Evolutionary conservation across 2,329 filamentous ascomycete species (phyloP).

Genomic region (Elsinoe australis): DNA sequence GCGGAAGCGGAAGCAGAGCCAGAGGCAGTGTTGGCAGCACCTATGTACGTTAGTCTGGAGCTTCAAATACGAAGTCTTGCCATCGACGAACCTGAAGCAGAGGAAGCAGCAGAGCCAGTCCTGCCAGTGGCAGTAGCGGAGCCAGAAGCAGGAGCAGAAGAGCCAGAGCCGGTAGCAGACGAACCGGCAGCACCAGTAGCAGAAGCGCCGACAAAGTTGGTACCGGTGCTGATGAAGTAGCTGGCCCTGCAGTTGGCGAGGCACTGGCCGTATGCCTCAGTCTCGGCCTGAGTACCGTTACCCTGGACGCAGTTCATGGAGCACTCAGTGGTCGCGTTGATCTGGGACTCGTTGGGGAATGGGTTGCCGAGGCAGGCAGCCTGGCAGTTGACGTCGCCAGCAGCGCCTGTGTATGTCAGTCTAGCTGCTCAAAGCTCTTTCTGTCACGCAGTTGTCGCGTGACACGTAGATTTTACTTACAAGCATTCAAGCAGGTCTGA

Average conservation of each 20-base stretch:
- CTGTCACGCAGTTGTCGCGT: too few relatives aligned
- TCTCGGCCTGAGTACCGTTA: slow-evolving; percentile 40
- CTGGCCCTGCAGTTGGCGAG: slow-evolving; percentile 37
- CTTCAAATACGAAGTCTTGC: too few relatives aligned
- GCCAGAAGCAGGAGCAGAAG: slow-evolving; percentile 22
- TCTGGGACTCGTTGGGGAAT: slow-evolving; percentile 44
- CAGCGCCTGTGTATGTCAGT: slow-evolving; percentile 34
- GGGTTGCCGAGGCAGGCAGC: slow-evolving; percentile 46
- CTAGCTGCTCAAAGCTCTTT: slow-evolving; percentile 15
- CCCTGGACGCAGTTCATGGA: slow-evolving; percentile 48
- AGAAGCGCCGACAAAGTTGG: slow-evolving; percentile 20
- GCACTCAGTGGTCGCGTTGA: slow-evolving; percentile 46
- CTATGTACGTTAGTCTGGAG: too few relatives aligned
- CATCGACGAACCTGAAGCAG: too few relatives aligned
- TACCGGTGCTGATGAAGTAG: slow-evolving; percentile 18
- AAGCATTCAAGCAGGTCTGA: slow-evolving; percentile 31
- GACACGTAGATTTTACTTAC: slow-evolving; percentile 26
- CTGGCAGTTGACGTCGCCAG: slow-evolving; percentile 44
- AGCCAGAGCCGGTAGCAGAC: slow-evolving; percentile 22
- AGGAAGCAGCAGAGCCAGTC: slow-evolving; percentile 22
- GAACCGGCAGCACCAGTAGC: slow-evolving; percentile 24
- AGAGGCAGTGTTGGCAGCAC: too few relatives aligned
- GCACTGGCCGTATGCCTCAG: slow-evolving; percentile 42
- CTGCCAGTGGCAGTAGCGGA: slow-evolving; percentile 15
- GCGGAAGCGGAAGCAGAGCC: slow-evolving; percentile 19